Conservation (phyloP, 305 asterid genomes). For the Fraxinus sp. region DNA sequence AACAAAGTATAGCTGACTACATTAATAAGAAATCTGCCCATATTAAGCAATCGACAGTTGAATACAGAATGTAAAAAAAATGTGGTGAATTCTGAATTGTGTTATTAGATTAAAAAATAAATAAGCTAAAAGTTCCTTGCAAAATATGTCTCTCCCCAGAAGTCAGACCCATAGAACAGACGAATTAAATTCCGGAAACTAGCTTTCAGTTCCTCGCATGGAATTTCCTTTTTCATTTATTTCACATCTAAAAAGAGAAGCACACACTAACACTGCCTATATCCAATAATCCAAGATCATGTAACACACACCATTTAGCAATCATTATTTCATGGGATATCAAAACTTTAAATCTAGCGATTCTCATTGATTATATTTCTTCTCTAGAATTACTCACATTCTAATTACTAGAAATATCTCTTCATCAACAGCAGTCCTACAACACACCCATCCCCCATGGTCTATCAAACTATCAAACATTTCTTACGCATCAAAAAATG, state of each 20-base stretch:
- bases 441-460: background rate
- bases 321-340: background rate
- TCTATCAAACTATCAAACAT: background rate
- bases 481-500: background rate
- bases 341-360: background rate
- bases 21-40: slow-evolving; percentile 19
- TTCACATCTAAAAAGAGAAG: slow-evolving; percentile 16
- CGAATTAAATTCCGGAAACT: background rate
- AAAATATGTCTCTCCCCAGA: background rate
- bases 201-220: background rate
- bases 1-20: slow-evolving; percentile 72
- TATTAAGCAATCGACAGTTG: background rate
- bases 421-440: background rate
- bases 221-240: background rate
- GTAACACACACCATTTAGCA: background rate
- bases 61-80: background rate
- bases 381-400: slow-evolving; percentile 6
- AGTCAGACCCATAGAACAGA: background rate
- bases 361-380: background rate
- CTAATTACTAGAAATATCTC: slow-evolving; percentile 1
- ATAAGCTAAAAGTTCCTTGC: background rate
- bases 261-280: background rate
- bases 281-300: slow-evolving; percentile 10
- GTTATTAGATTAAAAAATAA: slow-evolving; percentile 10
- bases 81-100: background rate